phyloP scores from a whole-genome alignment of 2,329 filamentous ascomycete genomes.

The Gremmenia infestans region DNA sequence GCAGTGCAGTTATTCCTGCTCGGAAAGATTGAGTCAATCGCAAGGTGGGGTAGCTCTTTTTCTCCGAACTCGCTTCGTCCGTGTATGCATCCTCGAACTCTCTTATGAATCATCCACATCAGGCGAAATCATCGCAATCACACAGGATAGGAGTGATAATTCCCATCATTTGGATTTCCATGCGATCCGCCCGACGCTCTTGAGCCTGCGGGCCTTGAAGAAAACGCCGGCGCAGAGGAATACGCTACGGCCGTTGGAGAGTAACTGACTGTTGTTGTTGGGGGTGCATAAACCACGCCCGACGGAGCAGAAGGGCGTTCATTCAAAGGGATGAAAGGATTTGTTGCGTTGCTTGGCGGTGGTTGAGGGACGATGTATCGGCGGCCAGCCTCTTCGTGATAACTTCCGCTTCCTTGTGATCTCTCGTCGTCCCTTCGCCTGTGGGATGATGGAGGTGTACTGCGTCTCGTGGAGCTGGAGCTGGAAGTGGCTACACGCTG shows the following conservation, averaged over 20 bases:
- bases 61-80: background rate
- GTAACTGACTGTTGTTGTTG: background rate
- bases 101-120: background rate
- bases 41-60: background rate
- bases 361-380: slow-evolving; percentile 13
- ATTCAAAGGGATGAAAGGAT: slow-evolving; percentile 20
- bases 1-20: background rate
- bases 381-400: background rate
- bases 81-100: background rate
- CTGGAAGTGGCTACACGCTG: background rate
- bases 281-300: slow-evolving; percentile 6
- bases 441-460: background rate
- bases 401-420: background rate
- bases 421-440: slow-evolving; percentile 1
- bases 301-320: slow-evolving; percentile 5
- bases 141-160: slow-evolving; percentile 20
- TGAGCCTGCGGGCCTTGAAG: background rate
- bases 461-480: slow-evolving; percentile 4
- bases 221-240: slow-evolving; percentile 4
- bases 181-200: background rate
- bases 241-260: slow-evolving; percentile 7
- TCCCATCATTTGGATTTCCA: slow-evolving; percentile 19
- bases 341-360: slow-evolving; percentile 15
- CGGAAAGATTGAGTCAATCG: background rate
- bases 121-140: background rate